Conservation (phyloP, 768 basidiomycete species). For the Rhizopogon sp. region DNA sequence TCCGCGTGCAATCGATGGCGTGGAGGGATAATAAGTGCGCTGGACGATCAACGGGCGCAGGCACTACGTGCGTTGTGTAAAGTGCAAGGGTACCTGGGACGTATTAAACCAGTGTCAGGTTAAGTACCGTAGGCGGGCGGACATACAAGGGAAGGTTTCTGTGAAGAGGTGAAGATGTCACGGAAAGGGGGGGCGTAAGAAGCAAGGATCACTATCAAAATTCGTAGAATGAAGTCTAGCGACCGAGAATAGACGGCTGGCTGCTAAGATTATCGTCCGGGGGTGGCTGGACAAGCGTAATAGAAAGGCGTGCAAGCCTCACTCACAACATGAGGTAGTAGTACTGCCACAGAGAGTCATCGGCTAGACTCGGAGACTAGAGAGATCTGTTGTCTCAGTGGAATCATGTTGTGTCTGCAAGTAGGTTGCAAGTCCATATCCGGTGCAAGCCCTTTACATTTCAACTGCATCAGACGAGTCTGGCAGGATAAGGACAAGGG, state of each 20-base stretch:
- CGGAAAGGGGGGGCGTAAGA: constrained; percentile 1
- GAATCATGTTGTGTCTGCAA: too few species aligned
- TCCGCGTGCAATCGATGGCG: neutral
- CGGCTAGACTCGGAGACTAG: neutral
- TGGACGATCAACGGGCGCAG: neutral
- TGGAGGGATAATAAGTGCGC: neutral
- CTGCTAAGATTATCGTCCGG: neutral
- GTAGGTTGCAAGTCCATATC: neutral
- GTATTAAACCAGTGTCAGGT: neutral
- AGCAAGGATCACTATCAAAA: neutral
- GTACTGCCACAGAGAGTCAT: neutral
- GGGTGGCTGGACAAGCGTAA: neutral
- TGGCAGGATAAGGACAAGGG: too few species aligned
- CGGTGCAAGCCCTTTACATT: neutral
- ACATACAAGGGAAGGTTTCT: neutral
- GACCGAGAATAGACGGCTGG: neutral
- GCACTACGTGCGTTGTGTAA: neutral
- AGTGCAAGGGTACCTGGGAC: neutral
- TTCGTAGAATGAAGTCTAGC: neutral
- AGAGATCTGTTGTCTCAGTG: too few species aligned
- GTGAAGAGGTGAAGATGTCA: constrained; percentile 1
- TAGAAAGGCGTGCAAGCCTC: neutral
- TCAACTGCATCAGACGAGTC: neutral
- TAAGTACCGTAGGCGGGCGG: neutral
- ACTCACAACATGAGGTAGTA: neutral